phyloP scores from a whole-genome alignment of 2,329 filamentous ascomycete genomes.

The Colletotrichum noveboracense region DNA sequence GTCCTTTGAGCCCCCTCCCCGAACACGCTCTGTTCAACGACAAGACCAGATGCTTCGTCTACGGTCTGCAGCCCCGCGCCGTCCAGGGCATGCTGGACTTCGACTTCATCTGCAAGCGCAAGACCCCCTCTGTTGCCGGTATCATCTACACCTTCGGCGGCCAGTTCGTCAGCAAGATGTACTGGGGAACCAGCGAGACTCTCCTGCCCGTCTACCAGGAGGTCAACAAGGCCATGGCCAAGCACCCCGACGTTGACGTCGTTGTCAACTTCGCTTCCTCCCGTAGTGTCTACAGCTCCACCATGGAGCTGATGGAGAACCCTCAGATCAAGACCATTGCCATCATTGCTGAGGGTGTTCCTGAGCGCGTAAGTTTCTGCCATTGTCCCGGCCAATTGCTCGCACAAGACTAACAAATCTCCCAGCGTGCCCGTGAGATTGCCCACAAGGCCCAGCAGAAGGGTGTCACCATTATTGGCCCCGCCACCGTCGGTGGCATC shows the following conservation, averaged over 20 bases:
- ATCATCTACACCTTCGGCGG: slow-evolving; percentile 99
- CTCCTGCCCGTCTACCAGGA: slow-evolving; percentile 98
- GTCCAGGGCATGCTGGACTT: slow-evolving; percentile 97
- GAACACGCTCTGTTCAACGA: slow-evolving; percentile 95
- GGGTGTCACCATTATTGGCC: slow-evolving; percentile 98
- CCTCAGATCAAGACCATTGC: slow-evolving; percentile 98
- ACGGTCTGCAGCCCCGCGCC: slow-evolving; percentile 95
- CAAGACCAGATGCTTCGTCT: slow-evolving; percentile 99
- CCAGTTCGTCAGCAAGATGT: slow-evolving; percentile 99
- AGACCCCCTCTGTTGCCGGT: slow-evolving; percentile 93
- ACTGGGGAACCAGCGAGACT: slow-evolving; percentile 99
- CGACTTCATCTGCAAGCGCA: slow-evolving; percentile 99
- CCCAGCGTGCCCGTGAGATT: slow-evolving; percentile 93
- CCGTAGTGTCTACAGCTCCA: slow-evolving; percentile 97
- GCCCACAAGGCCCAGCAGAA: slow-evolving; percentile 96
- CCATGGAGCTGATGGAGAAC: slow-evolving; percentile 97
- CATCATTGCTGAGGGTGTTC: slow-evolving; percentile 99
- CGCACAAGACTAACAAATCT: slow-evolving; percentile 22
- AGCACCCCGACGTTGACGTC: slow-evolving; percentile 96
- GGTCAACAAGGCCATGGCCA: slow-evolving; percentile 88
- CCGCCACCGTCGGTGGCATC: slow-evolving; percentile 97
- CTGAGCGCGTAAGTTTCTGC: slow-evolving; percentile 78
- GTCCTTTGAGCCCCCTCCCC: slow-evolving; percentile 86
- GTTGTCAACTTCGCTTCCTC: slow-evolving; percentile 99
- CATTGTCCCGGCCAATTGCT: background rate